These are phyloP conservation scores for Canna indica DNA, from an alignment of 176 grass and related monocot species.

Conservation along the genomic window DNA sequence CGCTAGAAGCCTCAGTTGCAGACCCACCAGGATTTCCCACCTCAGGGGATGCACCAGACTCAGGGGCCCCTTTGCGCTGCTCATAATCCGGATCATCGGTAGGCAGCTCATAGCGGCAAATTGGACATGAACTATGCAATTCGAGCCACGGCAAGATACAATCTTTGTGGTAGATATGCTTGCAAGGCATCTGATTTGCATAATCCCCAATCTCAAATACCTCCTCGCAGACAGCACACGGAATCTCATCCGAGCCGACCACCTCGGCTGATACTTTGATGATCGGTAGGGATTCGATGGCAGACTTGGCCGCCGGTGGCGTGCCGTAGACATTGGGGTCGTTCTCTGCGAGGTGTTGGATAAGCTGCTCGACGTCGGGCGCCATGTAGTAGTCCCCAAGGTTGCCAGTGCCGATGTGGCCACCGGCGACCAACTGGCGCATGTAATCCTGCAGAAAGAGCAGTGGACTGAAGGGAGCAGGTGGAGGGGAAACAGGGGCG, in stretches of 20 bases:
- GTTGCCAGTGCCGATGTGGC: conserved; percentile 33
- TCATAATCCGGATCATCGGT: conserved; percentile 84
- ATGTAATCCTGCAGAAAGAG: conserved; percentile 68
- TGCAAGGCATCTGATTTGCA: conserved; percentile 97
- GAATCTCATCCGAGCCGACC: conserved; percentile 38
- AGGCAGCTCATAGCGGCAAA: conserved; percentile 85
- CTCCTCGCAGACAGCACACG: conserved; percentile 26
- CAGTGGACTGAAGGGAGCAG: conserved; percentile 34
- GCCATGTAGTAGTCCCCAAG: conserved; percentile 78
- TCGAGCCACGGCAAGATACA: conserved; percentile 90
- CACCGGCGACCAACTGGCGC: conserved; percentile 46
- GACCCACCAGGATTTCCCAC: not conserved
- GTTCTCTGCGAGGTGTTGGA: conserved; percentile 3
- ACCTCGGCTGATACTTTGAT: conserved; percentile 43
- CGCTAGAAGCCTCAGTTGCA: not conserved
- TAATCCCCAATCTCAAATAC: conserved; percentile 55
- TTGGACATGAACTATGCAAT: conserved; percentile 86
- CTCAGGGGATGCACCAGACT: not conserved
- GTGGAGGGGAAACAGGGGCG: not conserved
- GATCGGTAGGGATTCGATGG: conserved; percentile 42
- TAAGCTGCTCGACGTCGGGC: conserved; percentile 35
- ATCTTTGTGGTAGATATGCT: conserved; percentile 75
- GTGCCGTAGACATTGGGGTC: conserved; percentile 67
- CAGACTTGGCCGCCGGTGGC: conserved; percentile 72
- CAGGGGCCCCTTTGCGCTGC: not conserved